phyloP scores from a whole-genome alignment of 257 asterid species.

The Leptodermis oblonga region DNA sequence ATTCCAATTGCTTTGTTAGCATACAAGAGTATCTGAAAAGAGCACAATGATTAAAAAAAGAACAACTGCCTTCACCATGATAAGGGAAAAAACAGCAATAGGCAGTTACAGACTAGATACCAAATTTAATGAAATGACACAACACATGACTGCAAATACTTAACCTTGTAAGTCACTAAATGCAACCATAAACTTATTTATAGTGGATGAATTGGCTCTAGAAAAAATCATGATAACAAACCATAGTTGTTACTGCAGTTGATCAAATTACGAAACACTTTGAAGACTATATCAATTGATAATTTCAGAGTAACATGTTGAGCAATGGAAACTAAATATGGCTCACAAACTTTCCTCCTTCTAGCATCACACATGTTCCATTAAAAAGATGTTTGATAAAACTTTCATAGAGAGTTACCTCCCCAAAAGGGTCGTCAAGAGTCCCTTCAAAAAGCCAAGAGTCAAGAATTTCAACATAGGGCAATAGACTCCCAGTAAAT shows the following conservation, averaged over 20 bases:
- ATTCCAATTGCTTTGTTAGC: slow-evolving; percentile 67
- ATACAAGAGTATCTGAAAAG: slow-evolving; percentile 76
- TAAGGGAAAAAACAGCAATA: too few species aligned
- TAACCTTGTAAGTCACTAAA: too few species aligned
- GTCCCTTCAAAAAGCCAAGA: slow-evolving; percentile 96
- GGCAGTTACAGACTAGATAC: too few species aligned
- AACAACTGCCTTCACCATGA: too few species aligned
- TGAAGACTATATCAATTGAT: neutral
- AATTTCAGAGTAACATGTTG: neutral
- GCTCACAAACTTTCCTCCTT: neutral
- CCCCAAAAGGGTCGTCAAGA: slow-evolving; percentile 92
- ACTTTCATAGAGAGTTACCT: slow-evolving; percentile 49
- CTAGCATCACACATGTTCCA: slow-evolving; percentile 9
- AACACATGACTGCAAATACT: too few species aligned
- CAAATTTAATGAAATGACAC: too few species aligned
- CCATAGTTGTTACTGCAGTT: neutral
- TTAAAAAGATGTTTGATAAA: slow-evolving; percentile 7
- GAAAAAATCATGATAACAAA: neutral
- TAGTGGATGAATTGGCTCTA: neutral
- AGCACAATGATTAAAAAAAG: slow-evolving; percentile 6
- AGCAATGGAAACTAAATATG: too few species aligned
- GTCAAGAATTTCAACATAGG: slow-evolving; percentile 86
- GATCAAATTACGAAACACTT: neutral
- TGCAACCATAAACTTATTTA: neutral
- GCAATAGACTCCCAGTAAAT: slow-evolving; percentile 69